Evolutionary conservation across 495 filamentous ascomycete species (phyloP).

Genomic region (Penicillium dipodomyicola): DNA sequence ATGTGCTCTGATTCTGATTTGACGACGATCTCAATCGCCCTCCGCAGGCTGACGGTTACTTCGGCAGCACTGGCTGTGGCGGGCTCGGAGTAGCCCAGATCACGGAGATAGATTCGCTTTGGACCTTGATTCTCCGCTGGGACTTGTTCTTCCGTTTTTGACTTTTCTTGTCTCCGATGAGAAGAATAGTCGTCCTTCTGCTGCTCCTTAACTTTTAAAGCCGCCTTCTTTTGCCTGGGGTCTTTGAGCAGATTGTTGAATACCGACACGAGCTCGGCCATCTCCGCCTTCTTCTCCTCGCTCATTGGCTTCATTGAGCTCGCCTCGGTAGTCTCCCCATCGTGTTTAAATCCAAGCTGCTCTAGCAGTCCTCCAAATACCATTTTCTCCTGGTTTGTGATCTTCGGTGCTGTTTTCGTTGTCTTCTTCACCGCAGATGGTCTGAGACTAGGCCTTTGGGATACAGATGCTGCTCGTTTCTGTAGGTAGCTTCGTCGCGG

Average conservation of each 20-base stretch:
- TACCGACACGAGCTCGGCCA: constrained; percentile 29
- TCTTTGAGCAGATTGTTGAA: constrained; percentile 32
- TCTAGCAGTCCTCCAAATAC: constrained; percentile 29
- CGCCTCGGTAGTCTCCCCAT: constrained; percentile 2
- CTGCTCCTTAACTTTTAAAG: not conserved
- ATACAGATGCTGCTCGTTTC: constrained; percentile 21
- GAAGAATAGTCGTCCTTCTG: not conserved
- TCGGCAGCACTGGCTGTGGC: constrained; percentile 10
- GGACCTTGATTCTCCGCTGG: not conserved
- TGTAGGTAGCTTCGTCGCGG: constrained; percentile 30
- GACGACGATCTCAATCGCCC: constrained; percentile 30
- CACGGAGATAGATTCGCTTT: constrained; percentile 17
- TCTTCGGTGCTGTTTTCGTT: constrained; percentile 12
- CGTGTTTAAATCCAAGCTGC: constrained; percentile 19
- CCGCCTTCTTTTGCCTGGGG: constrained; percentile 10
- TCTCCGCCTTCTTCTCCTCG: constrained; percentile 20
- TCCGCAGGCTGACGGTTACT: constrained; percentile 18
- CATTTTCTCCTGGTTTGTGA: constrained; percentile 31
- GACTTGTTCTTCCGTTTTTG: constrained; percentile 9
- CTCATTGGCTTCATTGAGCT: constrained; percentile 2
- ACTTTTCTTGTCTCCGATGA: constrained; percentile 1
- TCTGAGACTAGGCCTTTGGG: not conserved
- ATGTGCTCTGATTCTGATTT: constrained; percentile 31
- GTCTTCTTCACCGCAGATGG: not conserved
- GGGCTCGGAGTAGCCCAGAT: constrained; percentile 25